These are phyloP conservation scores for Albizia julibrissin DNA, from an alignment of 306 rosid species.

Conservation along the genomic window DNA sequence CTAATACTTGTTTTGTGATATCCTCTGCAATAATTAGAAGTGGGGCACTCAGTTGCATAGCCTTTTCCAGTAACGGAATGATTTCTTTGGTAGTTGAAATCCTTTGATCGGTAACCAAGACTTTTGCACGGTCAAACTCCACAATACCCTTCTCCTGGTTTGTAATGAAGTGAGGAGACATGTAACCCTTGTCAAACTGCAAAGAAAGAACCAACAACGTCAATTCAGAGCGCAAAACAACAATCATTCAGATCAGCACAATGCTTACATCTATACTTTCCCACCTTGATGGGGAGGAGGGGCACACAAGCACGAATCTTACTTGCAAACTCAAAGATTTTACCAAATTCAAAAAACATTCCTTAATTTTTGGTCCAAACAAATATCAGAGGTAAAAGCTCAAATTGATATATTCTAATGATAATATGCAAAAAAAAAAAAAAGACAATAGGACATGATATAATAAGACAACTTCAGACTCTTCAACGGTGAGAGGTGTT, in stretches of 20 bases:
- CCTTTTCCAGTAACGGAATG: constrained; percentile 84
- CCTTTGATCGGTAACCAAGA: constrained; percentile 93
- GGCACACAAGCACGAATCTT: neutral
- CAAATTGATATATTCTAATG: neutral
- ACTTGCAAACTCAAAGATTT: constrained; percentile 8
- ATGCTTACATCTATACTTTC: neutral
- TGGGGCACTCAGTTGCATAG: constrained; percentile 83
- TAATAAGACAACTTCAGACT: neutral
- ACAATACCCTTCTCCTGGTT: constrained; percentile 81
- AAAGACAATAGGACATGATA: neutral
- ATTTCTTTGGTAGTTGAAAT: constrained; percentile 77
- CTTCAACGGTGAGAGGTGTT: neutral
- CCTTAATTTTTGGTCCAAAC: constrained; percentile 5
- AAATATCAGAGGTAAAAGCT: neutral
- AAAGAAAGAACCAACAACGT: constrained; percentile 30
- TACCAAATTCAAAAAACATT: neutral
- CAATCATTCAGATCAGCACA: constrained; percentile 15
- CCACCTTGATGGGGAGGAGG: neutral
- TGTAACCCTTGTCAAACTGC: constrained; percentile 93
- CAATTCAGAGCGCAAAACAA: constrained; percentile 7
- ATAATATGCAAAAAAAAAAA: neutral
- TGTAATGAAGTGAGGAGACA: constrained; percentile 90
- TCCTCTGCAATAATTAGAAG: constrained; percentile 93
- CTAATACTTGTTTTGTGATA: constrained; percentile 68
- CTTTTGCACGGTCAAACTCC: constrained; percentile 86